phyloP scores from a whole-genome alignment of 2,329 filamentous ascomycete genomes.

The Magnaporthiopsis rhizophila region DNA sequence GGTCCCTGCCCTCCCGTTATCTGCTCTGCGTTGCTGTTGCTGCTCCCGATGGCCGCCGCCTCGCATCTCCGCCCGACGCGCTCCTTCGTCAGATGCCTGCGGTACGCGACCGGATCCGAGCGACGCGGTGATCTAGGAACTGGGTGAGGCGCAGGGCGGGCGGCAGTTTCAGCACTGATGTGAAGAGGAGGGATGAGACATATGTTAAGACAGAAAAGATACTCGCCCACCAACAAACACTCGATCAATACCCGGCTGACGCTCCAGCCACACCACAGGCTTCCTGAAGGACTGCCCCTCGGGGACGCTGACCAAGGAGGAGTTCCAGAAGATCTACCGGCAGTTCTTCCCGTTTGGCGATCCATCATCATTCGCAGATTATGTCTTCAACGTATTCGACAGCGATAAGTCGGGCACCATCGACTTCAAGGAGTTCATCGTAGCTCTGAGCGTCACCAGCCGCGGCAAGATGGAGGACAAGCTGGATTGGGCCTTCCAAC shows the following conservation, averaged over 20 bases:
- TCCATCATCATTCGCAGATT: slow-evolving; percentile 94
- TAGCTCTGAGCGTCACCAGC: slow-evolving; percentile 91
- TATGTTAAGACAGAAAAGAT: too few species aligned
- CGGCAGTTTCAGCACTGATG: too few species aligned
- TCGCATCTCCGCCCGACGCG: not conserved
- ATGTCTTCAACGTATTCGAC: slow-evolving; percentile 99
- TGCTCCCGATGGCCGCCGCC: not conserved
- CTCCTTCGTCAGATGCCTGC: too few species aligned
- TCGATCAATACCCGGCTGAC: not conserved
- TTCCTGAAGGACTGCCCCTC: slow-evolving; percentile 98
- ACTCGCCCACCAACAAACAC: not conserved
- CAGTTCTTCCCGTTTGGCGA: slow-evolving; percentile 99
- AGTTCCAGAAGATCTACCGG: slow-evolving; percentile 99
- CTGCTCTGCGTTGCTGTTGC: slow-evolving; percentile 4
- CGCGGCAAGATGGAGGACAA: slow-evolving; percentile 99
- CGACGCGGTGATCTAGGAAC: too few species aligned
- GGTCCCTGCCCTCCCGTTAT: slow-evolving; percentile 3
- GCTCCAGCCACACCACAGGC: slow-evolving; percentile 41
- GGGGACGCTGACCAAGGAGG: slow-evolving; percentile 93
- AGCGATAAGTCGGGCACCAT: slow-evolving; percentile 95
- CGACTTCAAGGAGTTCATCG: slow-evolving; percentile 99
- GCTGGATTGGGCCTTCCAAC: slow-evolving; percentile 97
- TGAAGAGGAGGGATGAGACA: too few species aligned
- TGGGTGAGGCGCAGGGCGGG: too few species aligned
- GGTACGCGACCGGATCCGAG: too few species aligned